Conservation (phyloP, 139 green algal genomes). For the Volvox africanus region DNA sequence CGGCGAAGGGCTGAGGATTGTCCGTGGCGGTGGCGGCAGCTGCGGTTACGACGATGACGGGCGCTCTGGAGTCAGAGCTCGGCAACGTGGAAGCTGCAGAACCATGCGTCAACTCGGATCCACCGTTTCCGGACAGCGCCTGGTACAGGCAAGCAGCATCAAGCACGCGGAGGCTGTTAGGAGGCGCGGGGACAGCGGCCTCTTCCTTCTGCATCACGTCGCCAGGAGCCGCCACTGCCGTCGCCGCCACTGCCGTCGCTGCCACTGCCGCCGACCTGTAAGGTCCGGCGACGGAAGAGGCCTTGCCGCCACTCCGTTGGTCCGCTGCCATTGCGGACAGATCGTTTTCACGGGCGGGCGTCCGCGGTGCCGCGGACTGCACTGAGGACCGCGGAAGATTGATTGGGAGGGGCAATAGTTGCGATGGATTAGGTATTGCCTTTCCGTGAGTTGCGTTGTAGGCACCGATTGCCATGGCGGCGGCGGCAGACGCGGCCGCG, state of each 20-base stretch:
- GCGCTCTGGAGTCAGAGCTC: not conserved
- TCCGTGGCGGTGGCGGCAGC: not conserved
- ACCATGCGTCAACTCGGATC: not conserved
- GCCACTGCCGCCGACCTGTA: no score
- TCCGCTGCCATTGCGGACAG: not conserved
- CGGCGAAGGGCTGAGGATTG: no score
- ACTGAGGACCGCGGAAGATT: not conserved
- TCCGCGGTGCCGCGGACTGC: not conserved
- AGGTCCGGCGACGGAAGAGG: no score
- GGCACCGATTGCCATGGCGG: not conserved
- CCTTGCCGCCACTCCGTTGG: not conserved
- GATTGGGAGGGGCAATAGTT: not conserved
- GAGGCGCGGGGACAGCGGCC: not conserved
- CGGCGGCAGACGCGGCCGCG: not conserved
- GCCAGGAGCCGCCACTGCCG: no score
- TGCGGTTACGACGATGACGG: not conserved
- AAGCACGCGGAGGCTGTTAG: not conserved
- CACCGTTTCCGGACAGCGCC: not conserved
- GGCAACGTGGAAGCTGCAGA: not conserved
- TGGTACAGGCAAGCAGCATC: not conserved
- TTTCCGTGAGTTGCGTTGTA: not conserved
- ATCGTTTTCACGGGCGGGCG: not conserved
- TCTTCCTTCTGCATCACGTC: not conserved
- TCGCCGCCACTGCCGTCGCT: no score
- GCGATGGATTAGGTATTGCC: not conserved